Evolutionary conservation across 2,329 filamentous ascomycete genomes (phyloP), one percentile per base, ranked within the genome.

Genomic region (Stagonosporopsis chrysanthemi): DNA sequence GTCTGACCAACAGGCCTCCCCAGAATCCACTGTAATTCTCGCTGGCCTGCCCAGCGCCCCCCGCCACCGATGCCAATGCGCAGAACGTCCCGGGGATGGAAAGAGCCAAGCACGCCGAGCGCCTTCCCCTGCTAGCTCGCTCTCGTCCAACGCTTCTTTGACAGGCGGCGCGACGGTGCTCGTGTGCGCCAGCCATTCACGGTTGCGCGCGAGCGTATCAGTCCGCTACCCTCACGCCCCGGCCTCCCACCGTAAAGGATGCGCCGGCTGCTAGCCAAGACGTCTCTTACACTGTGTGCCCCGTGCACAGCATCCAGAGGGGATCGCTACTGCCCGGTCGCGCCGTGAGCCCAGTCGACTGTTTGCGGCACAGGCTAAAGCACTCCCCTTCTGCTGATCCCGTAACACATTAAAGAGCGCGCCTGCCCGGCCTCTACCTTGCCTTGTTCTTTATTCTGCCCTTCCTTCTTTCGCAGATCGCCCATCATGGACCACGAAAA

Each of bases 401-500:
- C 50, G 35, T 50, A 43, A 48, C 52, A 42, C 67, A 63, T 70
- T 70, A 69, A 73, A 69, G 64, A 54, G 59, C 52, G 46, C 56
- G 39, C 26, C 54, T 52, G 36, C 54, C 54, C 54, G 31, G 43
- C 38, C 31, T 39, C 23, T 23, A 31, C 47, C 42, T 36, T 41
- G 52, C 35, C 36, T 47, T 52, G 51, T 39, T 31, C 48, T 49
- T 31, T 33, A 51, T 44, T 42, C 55, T 58, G 55, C 56, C 50
- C 35, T 53, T 49, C 43, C 39, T 50, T 55, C 52, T 47, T 58
- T 53, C 52, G 60, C 61, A 61, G 61, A 56, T 46, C 59, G 51
- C 61, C 64, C 63, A 61, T 29, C 61, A 69, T 69, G 67, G 67
- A 69, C 55, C 57, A 69, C 66, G 65, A 69, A 51, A 58, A 58